Percentiles rank a stretch among this genome's conserved stretches.
These are phyloP conservation scores for Olyra latifolia DNA, from an alignment of 176 grass and related monocot genomes.

Conservation along the genomic window DNA sequence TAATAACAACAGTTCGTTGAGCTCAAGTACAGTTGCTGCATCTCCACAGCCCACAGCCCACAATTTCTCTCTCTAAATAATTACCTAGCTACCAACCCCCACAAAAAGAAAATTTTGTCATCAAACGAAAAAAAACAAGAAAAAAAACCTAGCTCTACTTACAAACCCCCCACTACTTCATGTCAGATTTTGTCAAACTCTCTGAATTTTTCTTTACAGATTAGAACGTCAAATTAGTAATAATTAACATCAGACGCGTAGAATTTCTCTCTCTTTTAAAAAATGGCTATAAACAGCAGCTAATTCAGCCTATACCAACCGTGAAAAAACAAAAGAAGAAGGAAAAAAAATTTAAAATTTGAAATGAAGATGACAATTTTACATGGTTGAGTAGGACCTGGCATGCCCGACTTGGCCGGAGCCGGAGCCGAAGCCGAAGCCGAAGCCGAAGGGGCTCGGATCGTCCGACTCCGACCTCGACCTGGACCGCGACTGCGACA, in stretches of 20 bases:
- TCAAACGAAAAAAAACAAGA: background rate
- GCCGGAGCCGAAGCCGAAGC: slow-evolving; percentile 21
- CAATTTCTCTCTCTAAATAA: slow-evolving; percentile 9
- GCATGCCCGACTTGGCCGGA: slow-evolving; percentile 11
- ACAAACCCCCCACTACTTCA: slow-evolving; percentile 37
- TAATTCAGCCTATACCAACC: slow-evolving; percentile 30
- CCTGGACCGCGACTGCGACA: slow-evolving; percentile 42
- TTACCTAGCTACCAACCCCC: slow-evolving; percentile 24
- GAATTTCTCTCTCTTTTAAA: slow-evolving; percentile 1
- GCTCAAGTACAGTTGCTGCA: slow-evolving; percentile 31
- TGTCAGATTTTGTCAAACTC: slow-evolving; percentile 31
- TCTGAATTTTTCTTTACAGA: slow-evolving; percentile 7
- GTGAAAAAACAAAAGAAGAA: background rate
- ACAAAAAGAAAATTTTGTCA: background rate
- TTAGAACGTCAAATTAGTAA: slow-evolving; percentile 9
- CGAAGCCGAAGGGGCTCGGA: slow-evolving; percentile 39
- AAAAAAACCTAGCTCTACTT: slow-evolving; percentile 1
- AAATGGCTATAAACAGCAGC: slow-evolving; percentile 43
- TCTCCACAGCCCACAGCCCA: slow-evolving; percentile 4
- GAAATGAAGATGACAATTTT: background rate
- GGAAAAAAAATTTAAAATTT: background rate
- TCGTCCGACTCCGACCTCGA: slow-evolving; percentile 54
- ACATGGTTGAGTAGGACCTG: slow-evolving; percentile 41
- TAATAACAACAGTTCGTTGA: slow-evolving; percentile 23
- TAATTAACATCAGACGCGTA: slow-evolving; percentile 32